Conservation (phyloP, 768 basidiomycete genomes). For the Suillus decipiens region DNA sequence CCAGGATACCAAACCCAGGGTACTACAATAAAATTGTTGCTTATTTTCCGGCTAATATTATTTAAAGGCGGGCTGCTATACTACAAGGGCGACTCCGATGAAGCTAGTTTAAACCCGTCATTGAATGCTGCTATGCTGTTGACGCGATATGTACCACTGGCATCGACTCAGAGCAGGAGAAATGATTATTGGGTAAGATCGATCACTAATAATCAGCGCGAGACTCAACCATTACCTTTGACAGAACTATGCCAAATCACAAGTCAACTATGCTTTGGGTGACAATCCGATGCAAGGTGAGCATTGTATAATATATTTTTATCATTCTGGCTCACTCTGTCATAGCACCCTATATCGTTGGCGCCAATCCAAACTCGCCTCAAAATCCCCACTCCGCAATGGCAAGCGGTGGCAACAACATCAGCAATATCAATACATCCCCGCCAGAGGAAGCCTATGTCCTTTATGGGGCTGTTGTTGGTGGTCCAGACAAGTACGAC, state of each 20-base stretch:
- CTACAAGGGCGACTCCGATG: constrained; percentile 82
- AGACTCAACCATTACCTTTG: constrained; percentile 3
- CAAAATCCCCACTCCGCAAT: constrained; percentile 88
- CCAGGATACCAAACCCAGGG: constrained; percentile 62
- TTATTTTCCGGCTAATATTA: constrained; percentile 5
- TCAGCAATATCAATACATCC: constrained; percentile 65
- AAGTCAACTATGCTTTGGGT: constrained; percentile 82
- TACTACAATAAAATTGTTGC: constrained; percentile 25
- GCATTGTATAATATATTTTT: constrained; percentile 17
- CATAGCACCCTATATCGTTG: constrained; percentile 67
- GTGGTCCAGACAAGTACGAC: constrained; percentile 79
- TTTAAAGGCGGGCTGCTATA: constrained; percentile 73
- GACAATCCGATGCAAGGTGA: constrained; percentile 87
- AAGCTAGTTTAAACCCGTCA: constrained; percentile 81
- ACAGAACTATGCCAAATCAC: constrained; percentile 72
- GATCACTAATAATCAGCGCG: neutral
- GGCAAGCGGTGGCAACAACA: constrained; percentile 80
- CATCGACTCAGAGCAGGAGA: constrained; percentile 59
- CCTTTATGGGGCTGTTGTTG: constrained; percentile 86
- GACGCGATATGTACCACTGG: constrained; percentile 72
- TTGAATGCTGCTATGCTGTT: constrained; percentile 87
- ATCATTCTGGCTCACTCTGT: constrained; percentile 6
- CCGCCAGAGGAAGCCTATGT: constrained; percentile 74
- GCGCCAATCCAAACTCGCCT: constrained; percentile 88
- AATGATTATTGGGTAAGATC: constrained; percentile 57